A percentile compares a stretch with the other conserved stretches of the same genome.
These are phyloP conservation scores for Fragilaria radians DNA, from an alignment of 108 stramenopile genomes.

Conservation along the genomic window DNA sequence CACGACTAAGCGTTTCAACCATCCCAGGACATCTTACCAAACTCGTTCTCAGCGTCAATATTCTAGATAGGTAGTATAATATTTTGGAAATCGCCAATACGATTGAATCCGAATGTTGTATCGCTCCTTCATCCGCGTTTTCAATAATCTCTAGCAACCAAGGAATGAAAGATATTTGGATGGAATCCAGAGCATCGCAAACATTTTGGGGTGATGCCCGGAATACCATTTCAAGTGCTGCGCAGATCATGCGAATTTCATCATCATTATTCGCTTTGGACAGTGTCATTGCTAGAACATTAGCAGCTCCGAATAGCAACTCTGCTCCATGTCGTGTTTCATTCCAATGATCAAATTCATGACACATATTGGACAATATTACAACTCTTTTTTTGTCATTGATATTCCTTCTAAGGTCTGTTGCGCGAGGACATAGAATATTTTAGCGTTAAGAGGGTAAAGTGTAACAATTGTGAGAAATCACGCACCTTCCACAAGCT, in stretches of 20 bases:
- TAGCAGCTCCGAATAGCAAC: conserved; percentile 58
- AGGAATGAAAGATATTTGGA: conserved; percentile 47
- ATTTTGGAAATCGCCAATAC: conserved; percentile 54
- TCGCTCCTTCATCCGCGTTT: conserved; percentile 41
- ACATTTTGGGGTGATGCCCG: conserved; percentile 47
- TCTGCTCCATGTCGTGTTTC: conserved; percentile 57
- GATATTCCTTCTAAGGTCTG: conserved; percentile 27
- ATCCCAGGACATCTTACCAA: conserved; percentile 51
- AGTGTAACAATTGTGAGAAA: no score
- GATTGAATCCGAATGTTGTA: conserved; percentile 42
- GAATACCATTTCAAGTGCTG: conserved; percentile 78
- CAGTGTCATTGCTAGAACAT: conserved; percentile 49
- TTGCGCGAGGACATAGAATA: no score
- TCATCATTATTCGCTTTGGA: conserved; percentile 49
- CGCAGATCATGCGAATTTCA: conserved; percentile 62
- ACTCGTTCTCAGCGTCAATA: conserved; percentile 42
- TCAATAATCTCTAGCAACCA: conserved; percentile 50
- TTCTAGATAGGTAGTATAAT: conserved; percentile 56
- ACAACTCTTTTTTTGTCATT: background rate
- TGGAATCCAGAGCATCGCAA: conserved; percentile 49
- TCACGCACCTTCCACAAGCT: background rate
- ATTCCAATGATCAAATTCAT: conserved; percentile 62
- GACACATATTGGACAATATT: conserved; percentile 39
- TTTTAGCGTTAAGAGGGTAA: no score
- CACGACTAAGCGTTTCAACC: conserved; percentile 45